phyloP scores from a whole-genome alignment of 768 basidiomycete genomes.

The Clathrus columnatus region DNA sequence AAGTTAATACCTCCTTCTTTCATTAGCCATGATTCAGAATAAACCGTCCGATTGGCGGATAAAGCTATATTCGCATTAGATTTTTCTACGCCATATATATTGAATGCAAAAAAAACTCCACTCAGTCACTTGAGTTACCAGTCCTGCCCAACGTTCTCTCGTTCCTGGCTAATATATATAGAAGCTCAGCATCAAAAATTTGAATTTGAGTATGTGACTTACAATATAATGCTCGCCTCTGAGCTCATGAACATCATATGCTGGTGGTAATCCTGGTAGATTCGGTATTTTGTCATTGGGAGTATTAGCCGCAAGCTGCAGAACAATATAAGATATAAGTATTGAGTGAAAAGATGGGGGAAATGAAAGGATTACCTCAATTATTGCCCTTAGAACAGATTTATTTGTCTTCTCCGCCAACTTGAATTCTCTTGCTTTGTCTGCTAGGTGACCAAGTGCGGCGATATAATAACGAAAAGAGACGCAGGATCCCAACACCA shows the following conservation, averaged over 20 bases:
- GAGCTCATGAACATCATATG: constrained; percentile 5
- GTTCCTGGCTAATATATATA: too few species aligned
- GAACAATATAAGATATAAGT: not conserved
- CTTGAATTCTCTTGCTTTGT: not conserved
- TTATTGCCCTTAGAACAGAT: not conserved
- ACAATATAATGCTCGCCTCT: too few species aligned
- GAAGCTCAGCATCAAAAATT: too few species aligned
- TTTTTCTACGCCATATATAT: too few species aligned
- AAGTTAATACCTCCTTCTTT: constrained; percentile 15
- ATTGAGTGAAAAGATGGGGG: not conserved
- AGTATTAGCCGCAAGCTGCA: not conserved
- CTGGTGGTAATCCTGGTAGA: constrained; percentile 2
- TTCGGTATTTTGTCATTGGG: not conserved
- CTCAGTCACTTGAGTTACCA: not conserved
- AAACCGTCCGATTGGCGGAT: not conserved
- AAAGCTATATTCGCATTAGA: not conserved
- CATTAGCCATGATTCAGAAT: not conserved
- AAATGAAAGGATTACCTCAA: not conserved
- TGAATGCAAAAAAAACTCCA: not conserved
- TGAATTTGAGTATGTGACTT: too few species aligned
- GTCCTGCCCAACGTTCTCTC: too few species aligned
- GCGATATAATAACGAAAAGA: not conserved
- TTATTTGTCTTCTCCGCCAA: not conserved
- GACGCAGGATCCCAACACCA: not conserved
- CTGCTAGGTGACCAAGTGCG: not conserved